Evolutionary conservation across 768 basidiomycete genomes (phyloP).

Genomic region (Podaxis rugospora): DNA sequence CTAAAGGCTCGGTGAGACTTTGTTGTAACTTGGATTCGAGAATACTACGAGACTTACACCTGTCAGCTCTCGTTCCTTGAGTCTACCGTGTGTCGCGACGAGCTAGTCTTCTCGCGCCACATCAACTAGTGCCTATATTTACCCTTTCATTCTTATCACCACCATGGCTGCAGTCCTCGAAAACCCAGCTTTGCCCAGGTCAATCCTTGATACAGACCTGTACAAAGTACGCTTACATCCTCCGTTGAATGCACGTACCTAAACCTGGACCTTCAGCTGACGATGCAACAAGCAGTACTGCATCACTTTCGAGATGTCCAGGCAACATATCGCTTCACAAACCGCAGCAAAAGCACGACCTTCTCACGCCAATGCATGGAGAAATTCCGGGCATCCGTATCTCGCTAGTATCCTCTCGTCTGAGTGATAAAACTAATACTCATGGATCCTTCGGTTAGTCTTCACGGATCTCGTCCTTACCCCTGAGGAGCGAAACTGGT

Average conservation of each 20-base stretch:
- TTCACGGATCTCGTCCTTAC: conserved; percentile 64
- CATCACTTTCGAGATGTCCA: conserved; percentile 67
- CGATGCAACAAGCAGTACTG: conserved; percentile 93
- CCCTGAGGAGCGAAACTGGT: conserved; percentile 59
- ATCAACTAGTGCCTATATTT: neutral
- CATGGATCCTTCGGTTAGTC: conserved; percentile 34
- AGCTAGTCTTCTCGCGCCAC: too few relatives aligned
- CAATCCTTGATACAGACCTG: conserved; percentile 88
- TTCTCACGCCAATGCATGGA: conserved; percentile 70
- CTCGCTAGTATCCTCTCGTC: conserved; percentile 31
- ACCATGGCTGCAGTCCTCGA: conserved; percentile 32
- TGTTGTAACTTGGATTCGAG: too few relatives aligned
- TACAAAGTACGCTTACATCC: conserved; percentile 69
- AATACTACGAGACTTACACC: too few relatives aligned
- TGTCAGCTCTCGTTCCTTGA: too few relatives aligned
- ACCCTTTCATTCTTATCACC: conserved; percentile 15
- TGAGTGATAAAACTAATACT: neutral
- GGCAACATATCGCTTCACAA: conserved; percentile 78
- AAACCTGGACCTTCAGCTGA: conserved; percentile 47
- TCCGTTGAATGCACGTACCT: neutral
- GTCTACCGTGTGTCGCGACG: too few relatives aligned
- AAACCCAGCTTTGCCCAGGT: conserved; percentile 34
- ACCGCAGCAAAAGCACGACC: conserved; percentile 58
- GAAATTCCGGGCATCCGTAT: conserved; percentile 48
- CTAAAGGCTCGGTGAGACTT: too few relatives aligned